Base-by-base conservation (phyloP, 805 yeast species). In the Alloascoidea hylecoeti region DNA sequence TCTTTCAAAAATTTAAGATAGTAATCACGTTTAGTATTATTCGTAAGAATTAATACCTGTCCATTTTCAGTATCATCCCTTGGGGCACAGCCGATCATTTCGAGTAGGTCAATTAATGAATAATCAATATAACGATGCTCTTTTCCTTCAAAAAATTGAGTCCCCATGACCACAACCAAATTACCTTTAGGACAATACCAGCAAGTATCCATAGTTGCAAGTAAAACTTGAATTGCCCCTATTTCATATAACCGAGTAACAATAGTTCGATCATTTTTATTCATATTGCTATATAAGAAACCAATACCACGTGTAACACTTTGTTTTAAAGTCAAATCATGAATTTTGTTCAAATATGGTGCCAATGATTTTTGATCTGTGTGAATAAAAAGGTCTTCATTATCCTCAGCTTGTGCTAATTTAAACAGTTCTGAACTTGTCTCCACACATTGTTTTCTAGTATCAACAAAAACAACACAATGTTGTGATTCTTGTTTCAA, bases 91-190 rank as follows among this genome's bases (percentile, higher is more conserved):
- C 55, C 55, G 15, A 51, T 39, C 52, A 56, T 49, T 34, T 51
- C 89, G 36, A 74, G 49, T 1, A 83, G 33, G 6, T 74, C 78
- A 42, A 64, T 68, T 17, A 83, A 63, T 1, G 84, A 61, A 49
- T 84, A 88, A 51, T 78, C 82, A 34, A 75, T 53, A 44, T 68
- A 72, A 19, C 88, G 58, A 46, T 77, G 83, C 45, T 82, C 95
- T 37, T 64, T 69, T 0, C 83, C 89, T 35, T 83, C 92, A 49
- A 63, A 79, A 15, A 56, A 62, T 47, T 73, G 78, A 0, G 96
- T 85, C 9, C 94, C 83, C 40, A 78, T 51, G 3, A 89, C 63
- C 17, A 80, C 55, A 2, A 80, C 81, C 36, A 64, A 54, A 33
- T 64, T 58, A 0, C 84, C 73, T 1, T 53, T 33, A 0, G 88